Conservation (phyloP, 2,329 filamentous ascomycete genomes). For the Aspergillus costaricaensis region DNA sequence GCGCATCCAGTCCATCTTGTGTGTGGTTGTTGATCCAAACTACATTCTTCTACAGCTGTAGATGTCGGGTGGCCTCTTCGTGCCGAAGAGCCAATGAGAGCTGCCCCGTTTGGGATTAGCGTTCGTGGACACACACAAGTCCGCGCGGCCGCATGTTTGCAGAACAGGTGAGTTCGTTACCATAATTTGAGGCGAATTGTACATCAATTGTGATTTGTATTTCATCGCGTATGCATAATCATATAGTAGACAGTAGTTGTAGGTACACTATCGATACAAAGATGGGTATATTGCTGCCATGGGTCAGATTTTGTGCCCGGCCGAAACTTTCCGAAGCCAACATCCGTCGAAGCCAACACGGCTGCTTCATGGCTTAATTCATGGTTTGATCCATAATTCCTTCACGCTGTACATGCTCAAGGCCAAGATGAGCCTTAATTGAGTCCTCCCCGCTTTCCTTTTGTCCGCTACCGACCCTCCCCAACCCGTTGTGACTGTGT, state of each 20-base stretch:
- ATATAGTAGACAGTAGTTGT: conserved; percentile 6
- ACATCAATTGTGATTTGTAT: not conserved
- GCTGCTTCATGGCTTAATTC: conserved; percentile 2
- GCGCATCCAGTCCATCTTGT: conserved; percentile 36
- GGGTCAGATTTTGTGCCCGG: not conserved
- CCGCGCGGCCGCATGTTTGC: not conserved
- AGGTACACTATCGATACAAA: conserved; percentile 23
- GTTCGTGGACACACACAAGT: conserved; percentile 3
- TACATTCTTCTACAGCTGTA: not conserved
- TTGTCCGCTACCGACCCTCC: conserved; percentile 11
- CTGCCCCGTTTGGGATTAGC: conserved; percentile 25
- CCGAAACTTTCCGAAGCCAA: not conserved
- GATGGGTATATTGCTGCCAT: conserved; percentile 27
- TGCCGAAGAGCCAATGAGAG: conserved; percentile 18
- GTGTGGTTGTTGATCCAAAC: conserved; percentile 3
- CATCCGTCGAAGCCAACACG: conserved; percentile 1
- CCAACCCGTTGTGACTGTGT: conserved; percentile 4
- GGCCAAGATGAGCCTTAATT: not conserved
- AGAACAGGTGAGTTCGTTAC: not conserved
- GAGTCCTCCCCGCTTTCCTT: not conserved
- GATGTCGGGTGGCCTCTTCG: conserved; percentile 17
- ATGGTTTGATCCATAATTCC: not conserved
- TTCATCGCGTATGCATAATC: not conserved
- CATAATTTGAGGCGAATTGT: not conserved
- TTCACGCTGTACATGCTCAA: not conserved